Conservation (phyloP, 495 filamentous ascomycete species). For the Penicillium tannophilum region DNA sequence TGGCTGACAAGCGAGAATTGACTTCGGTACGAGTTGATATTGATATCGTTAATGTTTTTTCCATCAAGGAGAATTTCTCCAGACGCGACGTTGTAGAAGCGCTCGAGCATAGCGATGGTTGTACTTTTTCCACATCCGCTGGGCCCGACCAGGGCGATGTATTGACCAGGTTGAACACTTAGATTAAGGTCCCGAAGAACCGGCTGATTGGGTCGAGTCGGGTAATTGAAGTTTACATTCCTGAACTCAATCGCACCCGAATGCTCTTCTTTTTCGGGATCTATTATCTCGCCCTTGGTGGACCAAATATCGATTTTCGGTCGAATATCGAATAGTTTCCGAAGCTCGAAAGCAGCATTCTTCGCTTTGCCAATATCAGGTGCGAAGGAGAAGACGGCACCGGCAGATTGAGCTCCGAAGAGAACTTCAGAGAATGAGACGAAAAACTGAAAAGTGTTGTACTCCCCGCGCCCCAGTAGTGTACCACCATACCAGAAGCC, state of each 20-base stretch:
- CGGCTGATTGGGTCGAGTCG: constrained; percentile 77
- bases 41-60: constrained; percentile 68
- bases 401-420: constrained; percentile 82
- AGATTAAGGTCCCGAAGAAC: constrained; percentile 75
- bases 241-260: constrained; percentile 73
- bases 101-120: constrained; percentile 78
- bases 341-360: constrained; percentile 73
- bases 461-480: constrained; percentile 70
- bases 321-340: constrained; percentile 72
- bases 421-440: constrained; percentile 78
- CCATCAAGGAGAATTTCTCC: constrained; percentile 75
- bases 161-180: constrained; percentile 72
- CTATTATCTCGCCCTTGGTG: not conserved
- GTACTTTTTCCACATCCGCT: constrained; percentile 86
- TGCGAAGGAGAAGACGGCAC: constrained; percentile 82
- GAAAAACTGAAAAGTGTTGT: constrained; percentile 79
- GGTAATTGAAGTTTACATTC: constrained; percentile 81
- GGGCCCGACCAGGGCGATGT: constrained; percentile 80
- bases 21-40: constrained; percentile 75
- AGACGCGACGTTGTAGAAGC: constrained; percentile 78
- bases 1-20: constrained; percentile 84
- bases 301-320: constrained; percentile 86
- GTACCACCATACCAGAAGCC: constrained; percentile 93
- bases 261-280: constrained; percentile 56
- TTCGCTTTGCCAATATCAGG: constrained; percentile 89